Percentiles rank a stretch among this genome's conserved stretches.
Evolutionary conservation across 768 basidiomycete species (phyloP).

Genomic region (Boletus sp.): DNA sequence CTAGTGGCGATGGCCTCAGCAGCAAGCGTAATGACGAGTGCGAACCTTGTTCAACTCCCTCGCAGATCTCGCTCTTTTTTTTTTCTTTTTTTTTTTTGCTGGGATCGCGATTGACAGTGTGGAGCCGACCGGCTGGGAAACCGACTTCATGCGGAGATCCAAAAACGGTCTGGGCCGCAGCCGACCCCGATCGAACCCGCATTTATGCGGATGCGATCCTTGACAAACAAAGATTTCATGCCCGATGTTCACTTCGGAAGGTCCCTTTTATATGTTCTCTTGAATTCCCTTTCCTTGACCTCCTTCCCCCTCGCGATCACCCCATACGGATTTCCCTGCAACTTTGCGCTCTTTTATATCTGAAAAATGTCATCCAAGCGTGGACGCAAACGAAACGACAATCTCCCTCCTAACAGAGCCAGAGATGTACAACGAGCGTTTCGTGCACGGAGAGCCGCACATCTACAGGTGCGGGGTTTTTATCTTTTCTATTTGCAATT

Average conservation of each 20-base stretch:
- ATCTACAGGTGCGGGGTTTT: slow-evolving; percentile 61
- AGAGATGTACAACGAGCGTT: slow-evolving; percentile 89
- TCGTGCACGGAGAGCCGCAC: slow-evolving; percentile 82
- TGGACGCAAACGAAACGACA: slow-evolving; percentile 73
- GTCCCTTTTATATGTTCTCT: slow-evolving; percentile 39
- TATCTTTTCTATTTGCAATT: slow-evolving; percentile 39
- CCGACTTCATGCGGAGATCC: slow-evolving; percentile 32
- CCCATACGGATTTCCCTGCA: slow-evolving; percentile 18
- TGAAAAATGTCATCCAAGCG: slow-evolving; percentile 76
- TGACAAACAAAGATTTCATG: slow-evolving; percentile 36
- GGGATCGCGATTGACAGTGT: slow-evolving; percentile 22
- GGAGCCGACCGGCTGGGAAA: slow-evolving; percentile 17
- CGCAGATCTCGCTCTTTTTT: background rate
- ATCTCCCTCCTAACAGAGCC: slow-evolving; percentile 64
- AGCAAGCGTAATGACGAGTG: background rate
- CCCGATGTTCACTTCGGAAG: slow-evolving; percentile 34
- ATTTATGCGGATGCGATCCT: slow-evolving; percentile 32
- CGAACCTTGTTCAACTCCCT: background rate
- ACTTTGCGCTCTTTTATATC: slow-evolving; percentile 6
- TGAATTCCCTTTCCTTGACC: slow-evolving; percentile 33
- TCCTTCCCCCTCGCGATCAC: slow-evolving; percentile 32
- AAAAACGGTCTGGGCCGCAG: slow-evolving; percentile 35
- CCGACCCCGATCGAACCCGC: slow-evolving; percentile 38
- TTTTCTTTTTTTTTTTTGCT: background rate
- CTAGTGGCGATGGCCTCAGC: background rate